Conservation (phyloP, 371 early-diverging fungal genomes). For the Mucor plumbeus region DNA sequence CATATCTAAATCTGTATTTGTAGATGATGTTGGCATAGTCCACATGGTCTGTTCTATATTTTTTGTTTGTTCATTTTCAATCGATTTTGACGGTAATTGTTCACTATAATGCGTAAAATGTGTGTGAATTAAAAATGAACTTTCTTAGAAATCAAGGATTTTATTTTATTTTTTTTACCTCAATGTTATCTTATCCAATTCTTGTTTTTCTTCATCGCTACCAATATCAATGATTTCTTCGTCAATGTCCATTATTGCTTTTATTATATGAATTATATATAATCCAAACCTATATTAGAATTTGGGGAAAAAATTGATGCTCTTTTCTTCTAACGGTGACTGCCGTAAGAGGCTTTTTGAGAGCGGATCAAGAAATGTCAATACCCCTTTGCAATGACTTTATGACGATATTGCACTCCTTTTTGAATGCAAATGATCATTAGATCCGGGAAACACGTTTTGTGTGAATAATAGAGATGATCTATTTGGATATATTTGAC, state of each 20-base stretch:
- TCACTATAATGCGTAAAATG: not conserved
- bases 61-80: not conserved
- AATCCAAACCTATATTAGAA: not conserved
- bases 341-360: not conserved
- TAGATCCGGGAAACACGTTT: not conserved
- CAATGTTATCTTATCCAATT: not conserved
- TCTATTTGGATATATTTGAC: not conserved
- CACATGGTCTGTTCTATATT: not conserved
- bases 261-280: not conserved
- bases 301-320: slow-evolving; percentile 5
- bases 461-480: not conserved
- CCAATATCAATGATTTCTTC: slow-evolving; percentile 44
- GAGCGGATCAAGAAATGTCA: slow-evolving; percentile 5
- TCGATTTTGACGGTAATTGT: not conserved
- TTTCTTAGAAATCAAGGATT: not conserved
- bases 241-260: slow-evolving; percentile 19
- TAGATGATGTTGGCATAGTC: not conserved
- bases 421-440: not conserved
- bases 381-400: not conserved
- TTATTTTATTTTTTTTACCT: not conserved
- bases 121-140: no score
- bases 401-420: not conserved
- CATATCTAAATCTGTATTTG: slow-evolving; percentile 40
- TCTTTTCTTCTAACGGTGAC: not conserved
- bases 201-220: slow-evolving; percentile 23